Conservation (phyloP, 164 flowering plant genomes). For the Tinospora cordifolia region DNA sequence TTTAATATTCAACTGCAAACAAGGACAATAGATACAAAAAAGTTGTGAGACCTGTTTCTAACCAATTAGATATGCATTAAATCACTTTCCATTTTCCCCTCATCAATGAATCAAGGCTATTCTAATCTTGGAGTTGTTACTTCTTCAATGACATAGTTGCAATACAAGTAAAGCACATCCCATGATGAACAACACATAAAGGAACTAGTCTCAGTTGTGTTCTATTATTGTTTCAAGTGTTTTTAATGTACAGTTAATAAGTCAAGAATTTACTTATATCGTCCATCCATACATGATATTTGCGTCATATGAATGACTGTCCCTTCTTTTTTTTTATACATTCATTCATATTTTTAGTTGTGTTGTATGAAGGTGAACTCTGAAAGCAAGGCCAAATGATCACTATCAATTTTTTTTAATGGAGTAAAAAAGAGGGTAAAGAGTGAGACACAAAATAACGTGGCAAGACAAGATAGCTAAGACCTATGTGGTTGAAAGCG, state of each 20-base stretch:
- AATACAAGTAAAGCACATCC: neutral
- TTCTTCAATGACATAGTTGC: no score
- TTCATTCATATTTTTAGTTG: neutral
- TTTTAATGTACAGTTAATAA: neutral
- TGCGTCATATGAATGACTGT: neutral
- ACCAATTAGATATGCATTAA: neutral
- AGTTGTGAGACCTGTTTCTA: neutral
- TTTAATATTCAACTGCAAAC: no score
- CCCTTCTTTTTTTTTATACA: neutral
- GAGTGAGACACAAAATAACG: neutral
- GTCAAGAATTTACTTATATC: neutral
- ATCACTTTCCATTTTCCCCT: no score
- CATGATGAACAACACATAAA: neutral
- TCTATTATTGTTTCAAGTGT: neutral
- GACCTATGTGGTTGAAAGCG: no score
- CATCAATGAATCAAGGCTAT: no score
- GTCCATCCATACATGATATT: neutral
- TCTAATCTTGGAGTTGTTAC: no score
- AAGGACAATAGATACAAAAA: neutral
- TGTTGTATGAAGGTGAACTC: constrained; percentile 35
- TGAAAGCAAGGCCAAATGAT: constrained; percentile 48
- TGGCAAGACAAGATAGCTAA: no score
- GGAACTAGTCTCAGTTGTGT: neutral
- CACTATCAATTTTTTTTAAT: constrained; percentile 49
- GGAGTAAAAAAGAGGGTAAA: neutral